Evolutionary conservation across 2,329 filamentous ascomycete species (phyloP).

Genomic region (Neophaeococcomyces mojaviensis): DNA sequence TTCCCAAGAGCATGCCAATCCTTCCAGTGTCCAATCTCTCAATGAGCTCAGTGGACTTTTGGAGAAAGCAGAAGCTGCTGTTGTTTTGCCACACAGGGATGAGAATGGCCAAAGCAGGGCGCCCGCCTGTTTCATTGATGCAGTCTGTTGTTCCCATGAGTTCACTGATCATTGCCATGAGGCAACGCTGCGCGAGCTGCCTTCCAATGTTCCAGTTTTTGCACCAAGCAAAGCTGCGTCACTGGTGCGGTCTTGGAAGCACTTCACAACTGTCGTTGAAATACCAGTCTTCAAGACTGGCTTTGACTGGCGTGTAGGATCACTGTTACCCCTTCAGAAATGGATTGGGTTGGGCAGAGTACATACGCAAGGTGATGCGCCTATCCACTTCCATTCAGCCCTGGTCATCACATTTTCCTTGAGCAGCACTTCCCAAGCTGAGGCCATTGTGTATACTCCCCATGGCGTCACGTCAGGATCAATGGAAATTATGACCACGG

Average conservation of each 20-base stretch:
- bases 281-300: conserved; percentile 39
- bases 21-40: conserved; percentile 49
- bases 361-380: conserved; percentile 44
- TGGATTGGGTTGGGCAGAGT: conserved; percentile 58
- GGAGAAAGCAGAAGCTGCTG: conserved; percentile 39
- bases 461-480: conserved; percentile 50
- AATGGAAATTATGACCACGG: conserved; percentile 37
- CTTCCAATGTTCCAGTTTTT: conserved; percentile 49
- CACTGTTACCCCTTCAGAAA: conserved; percentile 34
- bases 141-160: conserved; percentile 55
- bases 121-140: conserved; percentile 42
- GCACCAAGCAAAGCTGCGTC: conserved; percentile 52
- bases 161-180: conserved; percentile 63
- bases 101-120: neutral
- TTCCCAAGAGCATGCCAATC: conserved; percentile 54
- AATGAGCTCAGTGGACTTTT: conserved; percentile 48
- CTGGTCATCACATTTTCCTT: conserved; percentile 50
- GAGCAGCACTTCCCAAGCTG: conserved; percentile 24
- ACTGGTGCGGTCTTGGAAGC: conserved; percentile 50
- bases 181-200: conserved; percentile 51
- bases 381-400: conserved; percentile 55
- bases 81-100: neutral
- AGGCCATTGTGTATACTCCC: conserved; percentile 57
- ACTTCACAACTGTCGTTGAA: conserved; percentile 51
- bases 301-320: conserved; percentile 41